Evolutionary conservation across 2,329 filamentous ascomycete species (phyloP), one percentile per base, ranked within the genome.

Genomic region (Parastagonospora nodorum): DNA sequence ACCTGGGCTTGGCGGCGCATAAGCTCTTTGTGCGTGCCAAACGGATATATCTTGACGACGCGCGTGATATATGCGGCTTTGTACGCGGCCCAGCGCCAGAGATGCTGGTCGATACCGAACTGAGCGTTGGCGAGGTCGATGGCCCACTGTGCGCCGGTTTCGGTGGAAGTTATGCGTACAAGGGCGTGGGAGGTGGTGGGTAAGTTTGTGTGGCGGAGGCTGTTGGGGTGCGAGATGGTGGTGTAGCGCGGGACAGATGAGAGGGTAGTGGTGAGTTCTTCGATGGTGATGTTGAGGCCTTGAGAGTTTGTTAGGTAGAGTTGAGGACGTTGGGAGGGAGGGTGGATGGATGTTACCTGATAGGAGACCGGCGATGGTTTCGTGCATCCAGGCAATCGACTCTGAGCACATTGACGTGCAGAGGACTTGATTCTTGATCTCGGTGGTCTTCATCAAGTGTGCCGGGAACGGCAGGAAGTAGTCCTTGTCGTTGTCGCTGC

Each of bases 381-480:
- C 8, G 14, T 48, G 33, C 41, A 53, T 35, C 8, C 30, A 48
- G 2, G 41, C 42, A 2, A 39, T 8, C 8, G 50, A 19, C 5
- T 57, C 53, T 2, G 50, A 19, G 19, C 53, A 53, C 2, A 8
- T 5, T 9, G 3, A 14, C 0, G 14, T 28, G 29, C 33, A 46
- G 10, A 57, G 44, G 3, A 53, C 14, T 1, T 24, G 41, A 5
- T 28, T 10, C 5, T 44, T 43, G 4, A 28, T 16, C 2, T 12
- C 11, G 3, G 29, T 4, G n/a, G 24, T 8, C 1, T 24, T 11
- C 14, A 40, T 5, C 6, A 53, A 29, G 15, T 50, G 36, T 0
- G 41, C 8, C 1, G 47, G 50, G 11, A 57, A 53, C 2, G 35
- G 8, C 2, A 40, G 1, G 16, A 46, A 50, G 15, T 32, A 40